These are phyloP conservation scores for Rhodosporidiobolus odoratus DNA, from an alignment of 768 basidiomycete species.

Conservation along the genomic window DNA sequence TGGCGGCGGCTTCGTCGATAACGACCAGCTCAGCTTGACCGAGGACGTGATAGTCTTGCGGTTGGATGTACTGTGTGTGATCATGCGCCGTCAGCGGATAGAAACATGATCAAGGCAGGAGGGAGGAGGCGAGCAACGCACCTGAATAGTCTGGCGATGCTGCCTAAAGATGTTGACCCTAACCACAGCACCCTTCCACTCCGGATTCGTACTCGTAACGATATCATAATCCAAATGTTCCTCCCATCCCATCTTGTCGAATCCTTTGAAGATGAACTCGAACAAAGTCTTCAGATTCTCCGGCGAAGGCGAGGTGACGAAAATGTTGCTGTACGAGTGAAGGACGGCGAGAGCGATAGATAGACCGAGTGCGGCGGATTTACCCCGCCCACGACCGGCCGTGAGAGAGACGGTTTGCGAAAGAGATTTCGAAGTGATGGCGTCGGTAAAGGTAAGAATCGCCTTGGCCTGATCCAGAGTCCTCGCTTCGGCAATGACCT, in stretches of 20 bases:
- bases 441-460: conserved; percentile 87
- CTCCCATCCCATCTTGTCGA: conserved; percentile 90
- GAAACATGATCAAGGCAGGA: too few relatives aligned
- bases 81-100: neutral
- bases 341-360: conserved; percentile 87
- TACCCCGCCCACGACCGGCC: conserved; percentile 89
- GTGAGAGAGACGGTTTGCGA: conserved; percentile 93
- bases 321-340: conserved; percentile 94
- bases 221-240: conserved; percentile 98
- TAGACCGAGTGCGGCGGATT: conserved; percentile 91
- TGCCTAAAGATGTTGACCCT: conserved; percentile 87
- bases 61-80: conserved; percentile 78
- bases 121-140: conserved; percentile 43
- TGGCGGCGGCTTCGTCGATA: conserved; percentile 97
- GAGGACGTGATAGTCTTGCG: conserved; percentile 93
- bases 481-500: conserved; percentile 80
- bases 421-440: conserved; percentile 77
- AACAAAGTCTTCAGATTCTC: conserved; percentile 98
- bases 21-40: conserved; percentile 96
- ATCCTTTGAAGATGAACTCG: conserved; percentile 93
- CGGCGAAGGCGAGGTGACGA: conserved; percentile 93
- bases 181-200: conserved; percentile 91
- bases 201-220: conserved; percentile 89
- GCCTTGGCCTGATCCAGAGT: conserved; percentile 92
- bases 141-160: conserved; percentile 95